Base-by-base conservation (phyloP, 371 early-diverging fungal genomes). In the Mortierella sp. region DNA sequence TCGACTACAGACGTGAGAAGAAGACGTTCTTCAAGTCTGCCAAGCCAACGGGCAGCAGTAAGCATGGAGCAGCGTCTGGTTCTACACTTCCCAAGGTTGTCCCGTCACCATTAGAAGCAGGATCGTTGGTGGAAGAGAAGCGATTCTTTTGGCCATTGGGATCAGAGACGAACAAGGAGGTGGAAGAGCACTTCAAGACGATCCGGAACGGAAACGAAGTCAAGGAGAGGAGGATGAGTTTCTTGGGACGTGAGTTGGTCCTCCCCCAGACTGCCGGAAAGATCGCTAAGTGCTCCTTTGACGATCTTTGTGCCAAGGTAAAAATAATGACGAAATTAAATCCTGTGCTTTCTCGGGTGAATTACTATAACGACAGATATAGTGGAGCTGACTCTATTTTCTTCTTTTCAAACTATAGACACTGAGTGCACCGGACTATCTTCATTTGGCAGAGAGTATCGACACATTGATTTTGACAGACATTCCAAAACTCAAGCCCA, bases 401-500 rank as follows among this genome's bases (percentile, higher is more conserved):
- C 7, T 39, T 43, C 31, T 37, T n/a, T 53, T 58, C 29, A 19
- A 19, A 9, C 31, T 8, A 31, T 77, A 87, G 77, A 88, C 97
- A 0, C 89, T 94, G 53, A 93, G 94, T 71, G 96, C 99, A 0
- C 95, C 96, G 0, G 99, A 99, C 85, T 99, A 96, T 79, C 87
- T 99, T 6, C 93, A 93, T 74, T 78, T 99, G 47, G 91, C 93
- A 37, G 88, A 87, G 66, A 79, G 87, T 31, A 95, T 95, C 81
- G 89, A 94, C 50, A 92, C 93, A 0, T 72, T 99, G 34, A 84
- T 99, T 5, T 76, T 99, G 43, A 93, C 94, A 2, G 93, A 94
- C 75, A 94, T 99, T 41, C 98, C 98, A 1, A 87, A 89, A n/a
- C 93, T 98, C 94, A 76, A 87, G 44, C 83, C 90, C 24, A 89